Conservation (phyloP, 2,329 filamentous ascomycete species). For the Eurotiales sp. region DNA sequence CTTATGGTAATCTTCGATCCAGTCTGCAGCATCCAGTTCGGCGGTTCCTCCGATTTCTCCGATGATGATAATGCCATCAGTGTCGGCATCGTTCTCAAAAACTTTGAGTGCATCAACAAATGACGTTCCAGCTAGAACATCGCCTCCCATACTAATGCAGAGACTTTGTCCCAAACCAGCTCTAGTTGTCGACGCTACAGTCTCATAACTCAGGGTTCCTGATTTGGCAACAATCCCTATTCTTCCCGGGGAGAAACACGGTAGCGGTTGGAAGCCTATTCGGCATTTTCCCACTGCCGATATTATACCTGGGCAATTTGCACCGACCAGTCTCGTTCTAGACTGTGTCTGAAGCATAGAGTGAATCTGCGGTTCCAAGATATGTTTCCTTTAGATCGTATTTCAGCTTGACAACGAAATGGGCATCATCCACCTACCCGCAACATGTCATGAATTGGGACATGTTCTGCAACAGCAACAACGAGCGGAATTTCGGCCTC, state of each 20-base stretch:
- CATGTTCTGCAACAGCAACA: conserved; percentile 75
- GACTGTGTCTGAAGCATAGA: conserved; percentile 68
- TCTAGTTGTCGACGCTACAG: conserved; percentile 68
- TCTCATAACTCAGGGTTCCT: conserved; percentile 75
- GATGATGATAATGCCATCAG: conserved; percentile 67
- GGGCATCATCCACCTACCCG: conserved; percentile 46
- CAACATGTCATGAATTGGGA: conserved; percentile 73
- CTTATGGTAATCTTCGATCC: conserved; percentile 64
- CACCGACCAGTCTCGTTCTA: conserved; percentile 68
- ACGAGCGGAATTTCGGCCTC: conserved; percentile 74
- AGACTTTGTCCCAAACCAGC: conserved; percentile 74
- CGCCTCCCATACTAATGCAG: conserved; percentile 74
- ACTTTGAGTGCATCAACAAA: conserved; percentile 67
- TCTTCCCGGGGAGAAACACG: conserved; percentile 65
- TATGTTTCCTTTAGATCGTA: conserved; percentile 12
- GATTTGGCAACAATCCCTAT: conserved; percentile 77
- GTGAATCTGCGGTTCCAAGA: conserved; percentile 51
- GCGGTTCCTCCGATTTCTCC: conserved; percentile 69
- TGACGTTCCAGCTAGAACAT: conserved; percentile 69
- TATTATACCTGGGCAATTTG: conserved; percentile 79
- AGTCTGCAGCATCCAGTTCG: conserved; percentile 69
- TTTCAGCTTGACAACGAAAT: background rate
- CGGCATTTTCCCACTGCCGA: conserved; percentile 66
- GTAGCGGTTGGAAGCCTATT: conserved; percentile 72
- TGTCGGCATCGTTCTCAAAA: conserved; percentile 63